Conservation (phyloP, 2,329 filamentous ascomycete species). For the Zymoseptoria ardabiliae region DNA sequence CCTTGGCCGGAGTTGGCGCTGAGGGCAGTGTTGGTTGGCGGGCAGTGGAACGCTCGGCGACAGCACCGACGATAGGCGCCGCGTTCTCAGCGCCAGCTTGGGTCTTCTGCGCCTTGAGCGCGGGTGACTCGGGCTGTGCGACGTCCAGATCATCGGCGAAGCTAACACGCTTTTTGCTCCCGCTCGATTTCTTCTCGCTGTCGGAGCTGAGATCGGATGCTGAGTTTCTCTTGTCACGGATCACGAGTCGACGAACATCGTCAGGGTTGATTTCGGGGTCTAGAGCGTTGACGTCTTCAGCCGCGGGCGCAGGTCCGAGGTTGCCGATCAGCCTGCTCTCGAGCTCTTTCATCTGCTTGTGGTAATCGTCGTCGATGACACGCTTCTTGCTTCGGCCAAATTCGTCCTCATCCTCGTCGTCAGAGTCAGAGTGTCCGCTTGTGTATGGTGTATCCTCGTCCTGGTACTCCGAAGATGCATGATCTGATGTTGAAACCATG, state of each 20-base stretch:
- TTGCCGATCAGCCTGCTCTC: constrained; percentile 66
- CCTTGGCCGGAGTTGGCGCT: constrained; percentile 26
- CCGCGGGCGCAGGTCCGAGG: constrained; percentile 44
- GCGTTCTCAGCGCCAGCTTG: constrained; percentile 20
- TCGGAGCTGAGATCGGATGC: constrained; percentile 13
- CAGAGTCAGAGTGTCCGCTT: constrained; percentile 52
- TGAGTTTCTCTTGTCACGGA: constrained; percentile 29
- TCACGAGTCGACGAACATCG: constrained; percentile 51
- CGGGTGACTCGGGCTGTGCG: constrained; percentile 38
- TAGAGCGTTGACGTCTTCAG: constrained; percentile 27
- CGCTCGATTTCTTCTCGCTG: constrained; percentile 29
- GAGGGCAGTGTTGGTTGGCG: constrained; percentile 8
- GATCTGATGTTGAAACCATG: constrained; percentile 19
- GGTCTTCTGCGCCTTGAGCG: constrained; percentile 22
- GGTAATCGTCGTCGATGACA: constrained; percentile 66
- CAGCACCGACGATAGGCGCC: constrained; percentile 27
- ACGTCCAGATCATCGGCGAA: constrained; percentile 72
- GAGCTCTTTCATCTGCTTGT: constrained; percentile 74
- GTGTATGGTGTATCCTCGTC: constrained; percentile 36
- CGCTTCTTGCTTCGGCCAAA: constrained; percentile 64
- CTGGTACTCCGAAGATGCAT: constrained; percentile 24
- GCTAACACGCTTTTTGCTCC: constrained; percentile 61
- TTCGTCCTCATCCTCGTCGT: constrained; percentile 65
- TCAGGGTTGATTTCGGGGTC: constrained; percentile 41
- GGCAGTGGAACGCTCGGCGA: constrained; percentile 36